Evolutionary conservation across 2,329 filamentous ascomycete species (phyloP).

Genomic region (Cladosporium oxysporum): DNA sequence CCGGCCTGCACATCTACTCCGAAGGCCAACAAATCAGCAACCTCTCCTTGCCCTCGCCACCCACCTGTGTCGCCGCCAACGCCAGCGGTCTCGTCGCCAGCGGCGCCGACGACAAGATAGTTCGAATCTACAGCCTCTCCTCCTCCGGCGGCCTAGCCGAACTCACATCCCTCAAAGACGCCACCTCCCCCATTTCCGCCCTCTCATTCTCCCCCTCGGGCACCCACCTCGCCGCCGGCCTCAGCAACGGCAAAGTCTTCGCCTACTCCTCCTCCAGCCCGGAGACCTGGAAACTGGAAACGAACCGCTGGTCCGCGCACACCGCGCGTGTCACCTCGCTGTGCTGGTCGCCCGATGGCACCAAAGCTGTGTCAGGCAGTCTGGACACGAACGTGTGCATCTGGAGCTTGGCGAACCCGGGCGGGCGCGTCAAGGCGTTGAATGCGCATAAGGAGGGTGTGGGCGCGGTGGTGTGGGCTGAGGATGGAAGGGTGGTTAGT

Average conservation of each 20-base stretch:
- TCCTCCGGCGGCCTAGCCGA: constrained; percentile 52
- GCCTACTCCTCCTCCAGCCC: constrained; percentile 61
- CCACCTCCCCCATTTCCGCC: constrained; percentile 71
- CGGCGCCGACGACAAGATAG: constrained; percentile 71
- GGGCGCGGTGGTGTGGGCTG: constrained; percentile 80
- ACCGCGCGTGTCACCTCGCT: constrained; percentile 67
- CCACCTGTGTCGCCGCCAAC: constrained; percentile 69
- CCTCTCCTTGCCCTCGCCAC: constrained; percentile 59
- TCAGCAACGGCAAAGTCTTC: constrained; percentile 81
- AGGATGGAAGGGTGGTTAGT: constrained; percentile 68
- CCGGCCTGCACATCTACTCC: constrained; percentile 61
- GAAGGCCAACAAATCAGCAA: constrained; percentile 50
- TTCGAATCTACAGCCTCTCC: constrained; percentile 71
- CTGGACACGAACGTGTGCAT: constrained; percentile 91
- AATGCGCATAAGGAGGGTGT: constrained; percentile 98
- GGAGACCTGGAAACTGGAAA: constrained; percentile 68
- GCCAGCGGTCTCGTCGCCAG: constrained; percentile 69
- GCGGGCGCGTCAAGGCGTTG: constrained; percentile 76
- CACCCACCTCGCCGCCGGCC: constrained; percentile 77
- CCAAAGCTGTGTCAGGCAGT: constrained; percentile 78
- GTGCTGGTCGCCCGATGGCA: constrained; percentile 76
- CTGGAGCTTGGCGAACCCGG: constrained; percentile 84
- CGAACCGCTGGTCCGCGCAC: constrained; percentile 76
- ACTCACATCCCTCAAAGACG: constrained; percentile 62
- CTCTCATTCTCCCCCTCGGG: constrained; percentile 82